Conservation (phyloP, 192 early-diverging fungal species). For the Pilobolus umbonatus region DNA sequence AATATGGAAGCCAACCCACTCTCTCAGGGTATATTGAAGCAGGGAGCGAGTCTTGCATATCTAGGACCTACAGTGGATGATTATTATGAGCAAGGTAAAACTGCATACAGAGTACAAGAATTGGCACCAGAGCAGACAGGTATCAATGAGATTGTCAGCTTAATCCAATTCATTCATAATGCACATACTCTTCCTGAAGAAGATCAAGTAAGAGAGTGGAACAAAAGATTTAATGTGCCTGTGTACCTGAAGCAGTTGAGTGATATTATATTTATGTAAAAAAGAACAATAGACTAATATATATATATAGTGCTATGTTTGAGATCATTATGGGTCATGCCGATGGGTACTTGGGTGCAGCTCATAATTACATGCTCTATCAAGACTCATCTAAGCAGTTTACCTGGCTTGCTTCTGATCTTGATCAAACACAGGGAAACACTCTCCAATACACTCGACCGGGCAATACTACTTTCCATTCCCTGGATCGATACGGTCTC, state of each 20-base stretch:
- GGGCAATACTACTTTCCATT: not conserved
- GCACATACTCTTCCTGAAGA: not conserved
- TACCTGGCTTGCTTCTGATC: conserved; percentile 32
- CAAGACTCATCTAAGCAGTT: conserved; percentile 33
- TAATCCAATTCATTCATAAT: not conserved
- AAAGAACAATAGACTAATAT: not conserved
- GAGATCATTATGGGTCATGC: conserved; percentile 32
- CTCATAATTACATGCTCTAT: conserved; percentile 39
- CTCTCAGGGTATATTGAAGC: not conserved
- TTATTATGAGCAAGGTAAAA: not conserved
- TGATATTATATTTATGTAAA: not conserved
- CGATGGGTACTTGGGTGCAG: conserved; percentile 33
- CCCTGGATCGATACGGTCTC: conserved; percentile 6
- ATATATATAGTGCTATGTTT: conserved; percentile 23
- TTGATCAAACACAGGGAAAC: conserved; percentile 36
- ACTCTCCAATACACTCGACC: conserved; percentile 1
- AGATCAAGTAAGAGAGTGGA: conserved; percentile 3
- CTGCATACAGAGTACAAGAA: not conserved
- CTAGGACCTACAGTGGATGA: not conserved
- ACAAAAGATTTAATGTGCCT: conserved; percentile 15
- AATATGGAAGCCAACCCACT: conserved; percentile 9
- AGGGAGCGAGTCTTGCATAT: conserved; percentile 15
- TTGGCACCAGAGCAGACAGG: not conserved
- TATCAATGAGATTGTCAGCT: not conserved
- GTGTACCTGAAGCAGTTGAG: conserved; percentile 22